Evolutionary conservation across 2,329 filamentous ascomycete species (phyloP).

Genomic region (Penicillium sp.): DNA sequence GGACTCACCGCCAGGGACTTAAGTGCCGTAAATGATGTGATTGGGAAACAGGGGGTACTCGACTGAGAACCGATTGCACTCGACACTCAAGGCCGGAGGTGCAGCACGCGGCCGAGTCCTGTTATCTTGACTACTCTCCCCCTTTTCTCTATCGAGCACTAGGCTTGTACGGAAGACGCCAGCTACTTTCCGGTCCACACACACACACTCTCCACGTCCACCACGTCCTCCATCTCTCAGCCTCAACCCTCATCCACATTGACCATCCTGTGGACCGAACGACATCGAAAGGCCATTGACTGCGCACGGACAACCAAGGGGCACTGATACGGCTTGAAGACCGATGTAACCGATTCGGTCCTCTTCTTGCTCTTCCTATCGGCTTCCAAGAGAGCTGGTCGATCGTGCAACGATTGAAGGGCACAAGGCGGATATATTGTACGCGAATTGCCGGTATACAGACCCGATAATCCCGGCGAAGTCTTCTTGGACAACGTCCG

Average conservation of each 20-base stretch:
- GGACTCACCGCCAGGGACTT: slow-evolving; percentile 16
- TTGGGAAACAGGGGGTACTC: slow-evolving; percentile 1
- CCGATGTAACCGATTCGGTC: slow-evolving; percentile 21
- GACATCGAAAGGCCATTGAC: slow-evolving; percentile 11
- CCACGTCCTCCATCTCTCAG: slow-evolving; percentile 5
- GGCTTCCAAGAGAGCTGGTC: slow-evolving; percentile 10
- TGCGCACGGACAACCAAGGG: slow-evolving; percentile 19
- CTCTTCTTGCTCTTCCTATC: slow-evolving; percentile 11
- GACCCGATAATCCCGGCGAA: background rate
- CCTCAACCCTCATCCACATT: slow-evolving; percentile 8
- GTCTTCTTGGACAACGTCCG: background rate
- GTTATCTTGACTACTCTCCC: background rate
- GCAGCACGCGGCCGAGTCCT: background rate
- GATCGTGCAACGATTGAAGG: slow-evolving; percentile 12
- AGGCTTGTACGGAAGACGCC: background rate
- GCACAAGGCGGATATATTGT: slow-evolving; percentile 2
- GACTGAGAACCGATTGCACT: slow-evolving; percentile 3
- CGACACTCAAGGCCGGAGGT: background rate
- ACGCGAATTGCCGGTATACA: background rate
- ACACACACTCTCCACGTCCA: slow-evolving; percentile 9
- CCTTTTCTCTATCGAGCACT: background rate
- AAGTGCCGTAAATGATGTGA: slow-evolving; percentile 10
- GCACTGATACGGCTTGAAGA: slow-evolving; percentile 12
- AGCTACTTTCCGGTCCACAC: slow-evolving; percentile 5
- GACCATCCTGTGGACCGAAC: slow-evolving; percentile 3